These are phyloP conservation scores for Spizellomyces sp. DNA, from an alignment of 192 early-diverging fungal species.

Conservation along the genomic window DNA sequence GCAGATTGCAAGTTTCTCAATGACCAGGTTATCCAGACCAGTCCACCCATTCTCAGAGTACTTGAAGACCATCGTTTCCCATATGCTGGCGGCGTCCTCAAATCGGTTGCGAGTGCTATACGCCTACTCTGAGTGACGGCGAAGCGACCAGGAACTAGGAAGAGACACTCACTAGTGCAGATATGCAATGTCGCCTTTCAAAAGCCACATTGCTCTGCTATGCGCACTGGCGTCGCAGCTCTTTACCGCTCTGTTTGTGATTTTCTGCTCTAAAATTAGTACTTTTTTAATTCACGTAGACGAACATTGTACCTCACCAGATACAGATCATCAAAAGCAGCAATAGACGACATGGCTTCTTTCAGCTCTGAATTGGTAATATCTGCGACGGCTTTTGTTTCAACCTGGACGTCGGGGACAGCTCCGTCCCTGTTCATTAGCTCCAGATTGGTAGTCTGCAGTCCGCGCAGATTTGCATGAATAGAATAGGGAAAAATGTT, in stretches of 20 bases:
- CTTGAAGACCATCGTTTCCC: constrained; percentile 60
- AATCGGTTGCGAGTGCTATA: constrained; percentile 62
- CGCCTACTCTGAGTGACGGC: background rate
- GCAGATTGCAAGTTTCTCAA: constrained; percentile 70
- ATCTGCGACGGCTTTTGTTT: constrained; percentile 4
- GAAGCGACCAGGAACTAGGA: background rate
- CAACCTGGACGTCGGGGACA: background rate
- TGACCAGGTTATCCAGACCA: constrained; percentile 62
- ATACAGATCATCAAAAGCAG: constrained; percentile 76
- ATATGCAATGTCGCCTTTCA: constrained; percentile 77
- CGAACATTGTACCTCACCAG: constrained; percentile 46
- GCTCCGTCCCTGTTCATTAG: background rate
- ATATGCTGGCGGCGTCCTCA: constrained; percentile 62
- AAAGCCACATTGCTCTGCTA: constrained; percentile 56
- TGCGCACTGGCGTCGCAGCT: constrained; percentile 70
- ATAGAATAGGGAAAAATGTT: constrained; percentile 53
- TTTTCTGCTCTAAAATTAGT: constrained; percentile 40
- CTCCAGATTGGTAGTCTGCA: background rate
- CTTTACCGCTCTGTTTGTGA: constrained; percentile 68
- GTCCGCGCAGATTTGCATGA: constrained; percentile 22
- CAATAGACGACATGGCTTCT: constrained; percentile 55
- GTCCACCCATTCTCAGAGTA: constrained; percentile 67
- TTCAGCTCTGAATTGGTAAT: constrained; percentile 71
- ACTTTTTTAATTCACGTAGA: background rate
- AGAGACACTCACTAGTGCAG: constrained; percentile 70